Conservation (phyloP, 768 basidiomycete genomes). For the Amanita muscaria region DNA sequence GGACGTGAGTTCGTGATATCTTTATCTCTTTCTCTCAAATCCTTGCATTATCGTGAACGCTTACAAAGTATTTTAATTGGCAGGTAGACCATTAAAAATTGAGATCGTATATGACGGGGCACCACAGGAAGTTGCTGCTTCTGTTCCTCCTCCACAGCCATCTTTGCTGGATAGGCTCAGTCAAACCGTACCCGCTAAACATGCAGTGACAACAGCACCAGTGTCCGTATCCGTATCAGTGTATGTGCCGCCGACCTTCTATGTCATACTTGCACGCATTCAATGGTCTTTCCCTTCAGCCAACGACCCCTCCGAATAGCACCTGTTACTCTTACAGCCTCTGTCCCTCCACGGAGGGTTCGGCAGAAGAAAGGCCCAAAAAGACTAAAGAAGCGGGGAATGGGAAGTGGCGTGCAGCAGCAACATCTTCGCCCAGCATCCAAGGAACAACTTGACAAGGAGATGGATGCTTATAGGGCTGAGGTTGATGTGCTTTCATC, state of each 20-base stretch:
- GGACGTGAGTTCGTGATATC: slow-evolving; percentile 31
- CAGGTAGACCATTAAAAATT: slow-evolving; percentile 61
- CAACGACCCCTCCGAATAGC: background rate
- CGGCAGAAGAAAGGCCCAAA: slow-evolving; percentile 68
- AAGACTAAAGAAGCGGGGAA: slow-evolving; percentile 54
- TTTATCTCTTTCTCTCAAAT: background rate
- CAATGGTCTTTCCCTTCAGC: slow-evolving; percentile 2
- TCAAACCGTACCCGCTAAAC: slow-evolving; percentile 8
- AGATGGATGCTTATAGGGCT: slow-evolving; percentile 76
- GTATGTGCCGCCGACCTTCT: background rate
- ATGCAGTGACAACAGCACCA: slow-evolving; percentile 9
- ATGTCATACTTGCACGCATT: background rate
- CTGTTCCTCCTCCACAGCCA: slow-evolving; percentile 11
- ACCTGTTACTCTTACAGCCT: slow-evolving; percentile 11
- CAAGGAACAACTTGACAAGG: slow-evolving; percentile 57
- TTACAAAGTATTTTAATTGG: background rate
- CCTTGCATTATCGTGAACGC: background rate
- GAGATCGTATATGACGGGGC: slow-evolving; percentile 43
- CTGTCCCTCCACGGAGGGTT: slow-evolving; percentile 28
- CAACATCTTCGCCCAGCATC: slow-evolving; percentile 26
- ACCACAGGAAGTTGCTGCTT: slow-evolving; percentile 15
- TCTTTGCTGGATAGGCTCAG: slow-evolving; percentile 25
- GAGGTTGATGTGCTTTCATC: slow-evolving; percentile 19
- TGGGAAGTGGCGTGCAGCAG: background rate
- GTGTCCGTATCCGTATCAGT: slow-evolving; percentile 2